phyloP scores from a whole-genome alignment of 495 filamentous ascomycete species.

The Hypoxylon lenormandii region DNA sequence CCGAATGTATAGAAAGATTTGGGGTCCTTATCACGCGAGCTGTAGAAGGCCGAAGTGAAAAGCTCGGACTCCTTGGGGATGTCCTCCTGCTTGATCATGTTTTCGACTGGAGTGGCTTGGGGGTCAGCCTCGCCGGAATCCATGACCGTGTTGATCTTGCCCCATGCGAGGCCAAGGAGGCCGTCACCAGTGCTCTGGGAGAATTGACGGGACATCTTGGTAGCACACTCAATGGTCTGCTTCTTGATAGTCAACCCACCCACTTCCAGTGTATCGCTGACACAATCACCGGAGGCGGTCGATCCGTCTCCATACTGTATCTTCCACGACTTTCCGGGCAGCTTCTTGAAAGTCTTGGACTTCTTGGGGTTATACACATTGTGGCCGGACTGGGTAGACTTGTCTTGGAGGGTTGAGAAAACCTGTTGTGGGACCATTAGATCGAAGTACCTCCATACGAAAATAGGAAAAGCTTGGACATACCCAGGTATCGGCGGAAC shows the following conservation, averaged over 20 bases:
- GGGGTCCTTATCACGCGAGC: conserved; percentile 68
- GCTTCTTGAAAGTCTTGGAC: conserved; percentile 71
- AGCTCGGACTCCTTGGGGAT: conserved; percentile 72
- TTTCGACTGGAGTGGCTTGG: conserved; percentile 77
- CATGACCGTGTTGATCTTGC: conserved; percentile 76
- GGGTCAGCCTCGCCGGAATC: conserved; percentile 58
- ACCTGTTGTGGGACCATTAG: conserved; percentile 60
- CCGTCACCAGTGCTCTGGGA: conserved; percentile 72
- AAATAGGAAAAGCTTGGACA: conserved; percentile 25
- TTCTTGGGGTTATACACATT: conserved; percentile 69
- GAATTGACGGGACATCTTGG: conserved; percentile 72
- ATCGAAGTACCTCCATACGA: background rate
- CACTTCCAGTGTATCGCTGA: conserved; percentile 74
- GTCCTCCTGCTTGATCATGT: conserved; percentile 76
- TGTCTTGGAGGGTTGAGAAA: conserved; percentile 70
- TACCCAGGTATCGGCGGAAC: conserved; percentile 83
- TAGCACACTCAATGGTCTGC: conserved; percentile 78
- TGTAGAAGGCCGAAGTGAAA: conserved; percentile 81
- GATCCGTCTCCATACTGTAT: conserved; percentile 81
- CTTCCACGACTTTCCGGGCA: conserved; percentile 68
- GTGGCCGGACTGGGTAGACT: conserved; percentile 54
- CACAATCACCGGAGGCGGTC: conserved; percentile 75
- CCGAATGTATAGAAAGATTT: conserved; percentile 84
- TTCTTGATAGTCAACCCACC: conserved; percentile 75
- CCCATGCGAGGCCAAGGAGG: conserved; percentile 77